These are phyloP conservation scores for Somion occarium DNA, from an alignment of 1,284 basidiomycete genomes.

Conservation along the genomic window DNA sequence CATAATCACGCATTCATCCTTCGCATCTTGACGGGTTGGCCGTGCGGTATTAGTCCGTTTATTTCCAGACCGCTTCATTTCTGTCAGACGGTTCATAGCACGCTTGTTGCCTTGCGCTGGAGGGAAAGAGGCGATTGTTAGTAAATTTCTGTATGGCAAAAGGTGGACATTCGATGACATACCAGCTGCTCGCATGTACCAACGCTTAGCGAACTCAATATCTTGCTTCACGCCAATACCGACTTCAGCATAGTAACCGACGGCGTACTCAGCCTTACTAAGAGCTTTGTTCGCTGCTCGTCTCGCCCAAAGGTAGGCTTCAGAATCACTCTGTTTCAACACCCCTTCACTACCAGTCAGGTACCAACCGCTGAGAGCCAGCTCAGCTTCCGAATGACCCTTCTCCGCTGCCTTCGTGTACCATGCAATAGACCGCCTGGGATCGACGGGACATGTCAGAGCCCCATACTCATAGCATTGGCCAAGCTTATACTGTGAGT, in stretches of 20 bases:
- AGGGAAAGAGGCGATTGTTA: slow-evolving; percentile 1
- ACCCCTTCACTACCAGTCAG: slow-evolving; percentile 93
- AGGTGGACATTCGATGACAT: slow-evolving; percentile 30
- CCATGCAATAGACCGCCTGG: slow-evolving; percentile 93
- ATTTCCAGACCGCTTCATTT: slow-evolving; percentile 80
- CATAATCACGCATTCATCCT: slow-evolving; percentile 84
- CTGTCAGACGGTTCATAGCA: slow-evolving; percentile 92
- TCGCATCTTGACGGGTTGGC: slow-evolving; percentile 88
- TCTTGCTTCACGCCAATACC: slow-evolving; percentile 98
- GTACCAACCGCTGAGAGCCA: slow-evolving; percentile 98
- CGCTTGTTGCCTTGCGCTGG: slow-evolving; percentile 91
- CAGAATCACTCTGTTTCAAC: slow-evolving; percentile 94
- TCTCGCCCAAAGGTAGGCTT: slow-evolving; percentile 96
- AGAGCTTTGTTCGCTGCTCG: slow-evolving; percentile 91
- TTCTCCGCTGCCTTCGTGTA: slow-evolving; percentile 98
- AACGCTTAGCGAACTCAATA: slow-evolving; percentile 92
- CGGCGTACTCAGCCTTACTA: slow-evolving; percentile 93
- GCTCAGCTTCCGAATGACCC: slow-evolving; percentile 90
- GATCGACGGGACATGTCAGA: slow-evolving; percentile 89
- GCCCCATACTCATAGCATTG: slow-evolving; percentile 93
- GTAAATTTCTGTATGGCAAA: background rate
- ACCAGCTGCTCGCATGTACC: slow-evolving; percentile 99
- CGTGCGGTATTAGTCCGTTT: slow-evolving; percentile 69
- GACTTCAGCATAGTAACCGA: slow-evolving; percentile 96
- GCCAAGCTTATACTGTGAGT: slow-evolving; percentile 93